Evolutionary conservation across 768 basidiomycete species (phyloP), one percentile per base, ranked within the genome.

Genomic region (Boletus sensibilis): DNA sequence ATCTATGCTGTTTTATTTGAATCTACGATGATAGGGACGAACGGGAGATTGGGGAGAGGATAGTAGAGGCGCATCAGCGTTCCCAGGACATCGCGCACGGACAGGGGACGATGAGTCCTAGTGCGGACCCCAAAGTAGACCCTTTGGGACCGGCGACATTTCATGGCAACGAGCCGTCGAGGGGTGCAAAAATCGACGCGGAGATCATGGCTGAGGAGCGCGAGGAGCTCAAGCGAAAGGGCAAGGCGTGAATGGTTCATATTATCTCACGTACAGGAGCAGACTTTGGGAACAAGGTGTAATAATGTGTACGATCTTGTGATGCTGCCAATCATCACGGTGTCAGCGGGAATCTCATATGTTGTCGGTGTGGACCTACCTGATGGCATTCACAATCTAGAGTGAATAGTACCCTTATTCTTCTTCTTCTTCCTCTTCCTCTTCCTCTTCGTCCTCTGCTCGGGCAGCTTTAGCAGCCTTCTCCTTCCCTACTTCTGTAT

Each of bases 401-500:
- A 20, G 12, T 13, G 42, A 31, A 13, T 49, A n/a, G n/a, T n/a
- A 42, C 14, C 33, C 70, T 21, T 72, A 5, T 9, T 59, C 73
- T 23, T 78, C 78, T 1, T 75, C 79, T 0, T 78, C 48, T 0
- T 49, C 78, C 1, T 75, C 79, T 0, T 78, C 35, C 1, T 49
- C 81, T 1, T 77, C 80, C 16, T 78, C 83, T 4, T 77, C 79
- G 10, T 75, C 78, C 0, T 80, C 82, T 12, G 75, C 72, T 0
- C 70, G 78, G 10, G 76, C 77, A 9, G 74, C 72, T 53, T 72
- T 75, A 43, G 65, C 70, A 14, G 66, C 72, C 53, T 72, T 76
- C 62, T 90, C 88, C 64, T 88, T 90, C 16, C 65, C 76, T 62
- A 80, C 67, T 68, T 92, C 90, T 8, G 72, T 65, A 46, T 79